phyloP scores from a whole-genome alignment of 2,329 filamentous ascomycete species.

The Ophiocordyceps camponoti-floridani region DNA sequence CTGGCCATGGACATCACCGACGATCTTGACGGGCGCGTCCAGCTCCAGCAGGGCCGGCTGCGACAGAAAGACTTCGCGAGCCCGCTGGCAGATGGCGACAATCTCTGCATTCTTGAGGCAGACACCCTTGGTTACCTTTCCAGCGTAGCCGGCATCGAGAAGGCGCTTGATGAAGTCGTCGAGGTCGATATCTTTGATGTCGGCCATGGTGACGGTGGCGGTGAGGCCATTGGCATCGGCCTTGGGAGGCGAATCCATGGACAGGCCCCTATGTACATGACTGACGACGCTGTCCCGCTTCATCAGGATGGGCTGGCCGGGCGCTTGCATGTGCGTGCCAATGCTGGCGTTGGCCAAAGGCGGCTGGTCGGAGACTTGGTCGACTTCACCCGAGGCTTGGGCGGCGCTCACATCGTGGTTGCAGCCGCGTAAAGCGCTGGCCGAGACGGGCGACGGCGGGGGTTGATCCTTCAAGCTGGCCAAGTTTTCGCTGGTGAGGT shows the following conservation, averaged over 20 bases:
- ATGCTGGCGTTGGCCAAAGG: conserved; percentile 47
- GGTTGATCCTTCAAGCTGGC: conserved; percentile 34
- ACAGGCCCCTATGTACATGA: conserved; percentile 33
- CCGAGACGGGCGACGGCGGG: conserved; percentile 79
- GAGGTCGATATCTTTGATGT: conserved; percentile 81
- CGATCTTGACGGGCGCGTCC: conserved; percentile 90
- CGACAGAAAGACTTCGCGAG: conserved; percentile 73
- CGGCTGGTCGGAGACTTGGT: conserved; percentile 81
- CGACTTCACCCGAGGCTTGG: conserved; percentile 77
- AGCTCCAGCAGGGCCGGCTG: conserved; percentile 87
- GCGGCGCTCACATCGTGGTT: conserved; percentile 66
- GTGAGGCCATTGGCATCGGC: conserved; percentile 28
- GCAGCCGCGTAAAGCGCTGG: conserved; percentile 51
- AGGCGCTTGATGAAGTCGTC: conserved; percentile 95
- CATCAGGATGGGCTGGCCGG: conserved; percentile 79
- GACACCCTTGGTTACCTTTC: conserved; percentile 94
- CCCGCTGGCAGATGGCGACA: conserved; percentile 76
- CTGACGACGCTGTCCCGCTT: conserved; percentile 58
- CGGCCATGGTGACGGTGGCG: conserved; percentile 52
- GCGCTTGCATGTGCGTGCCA: conserved; percentile 43
- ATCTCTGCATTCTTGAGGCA: conserved; percentile 97
- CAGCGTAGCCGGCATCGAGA: conserved; percentile 84
- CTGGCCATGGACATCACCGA: conserved; percentile 91
- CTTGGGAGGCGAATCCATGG: conserved; percentile 22
- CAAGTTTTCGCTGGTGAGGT: conserved; percentile 21